Percentiles rank a stretch among this genome's conserved stretches.
phyloP scores from a whole-genome alignment of 2,329 filamentous ascomycete genomes.

The Pestalotiopsis sp. region DNA sequence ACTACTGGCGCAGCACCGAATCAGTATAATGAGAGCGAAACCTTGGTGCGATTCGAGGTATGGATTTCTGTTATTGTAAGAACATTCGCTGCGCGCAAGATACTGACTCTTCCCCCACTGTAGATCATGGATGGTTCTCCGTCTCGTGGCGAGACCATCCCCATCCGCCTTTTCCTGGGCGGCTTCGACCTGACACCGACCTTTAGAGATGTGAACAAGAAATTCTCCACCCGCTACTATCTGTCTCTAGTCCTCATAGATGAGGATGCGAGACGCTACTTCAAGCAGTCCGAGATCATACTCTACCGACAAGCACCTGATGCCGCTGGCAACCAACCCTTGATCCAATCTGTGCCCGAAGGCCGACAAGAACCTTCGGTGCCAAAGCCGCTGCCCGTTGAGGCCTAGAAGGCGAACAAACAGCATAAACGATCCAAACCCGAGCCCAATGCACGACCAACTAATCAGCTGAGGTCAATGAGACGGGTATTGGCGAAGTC shows the following conservation, averaged over 20 bases:
- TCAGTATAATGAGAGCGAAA: conserved; percentile 99
- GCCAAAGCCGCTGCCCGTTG: conserved; percentile 25
- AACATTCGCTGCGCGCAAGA: not conserved
- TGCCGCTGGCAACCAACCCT: conserved; percentile 49
- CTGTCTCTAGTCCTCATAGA: conserved; percentile 94
- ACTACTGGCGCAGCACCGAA: conserved; percentile 96
- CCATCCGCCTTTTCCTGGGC: conserved; percentile 93
- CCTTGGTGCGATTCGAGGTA: conserved; percentile 93
- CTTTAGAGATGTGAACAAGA: conserved; percentile 99
- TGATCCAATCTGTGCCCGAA: conserved; percentile 44
- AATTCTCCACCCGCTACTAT: conserved; percentile 98
- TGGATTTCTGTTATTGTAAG: conserved; percentile 18
- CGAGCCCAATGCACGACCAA: not conserved
- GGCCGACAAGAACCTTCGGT: conserved; percentile 24
- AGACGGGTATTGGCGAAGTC: no score
- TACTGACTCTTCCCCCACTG: not conserved
- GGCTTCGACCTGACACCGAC: conserved; percentile 97
- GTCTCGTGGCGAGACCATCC: conserved; percentile 91
- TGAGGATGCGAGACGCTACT: conserved; percentile 95
- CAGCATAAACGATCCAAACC: not conserved
- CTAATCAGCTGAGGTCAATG: not conserved
- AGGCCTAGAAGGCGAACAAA: conserved; percentile 19
- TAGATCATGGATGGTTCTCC: conserved; percentile 99
- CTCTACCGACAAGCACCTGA: conserved; percentile 83
- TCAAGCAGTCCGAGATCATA: conserved; percentile 99